Base-by-base conservation (phyloP, 805 yeast species). In the Saturnispora bothae region DNA sequence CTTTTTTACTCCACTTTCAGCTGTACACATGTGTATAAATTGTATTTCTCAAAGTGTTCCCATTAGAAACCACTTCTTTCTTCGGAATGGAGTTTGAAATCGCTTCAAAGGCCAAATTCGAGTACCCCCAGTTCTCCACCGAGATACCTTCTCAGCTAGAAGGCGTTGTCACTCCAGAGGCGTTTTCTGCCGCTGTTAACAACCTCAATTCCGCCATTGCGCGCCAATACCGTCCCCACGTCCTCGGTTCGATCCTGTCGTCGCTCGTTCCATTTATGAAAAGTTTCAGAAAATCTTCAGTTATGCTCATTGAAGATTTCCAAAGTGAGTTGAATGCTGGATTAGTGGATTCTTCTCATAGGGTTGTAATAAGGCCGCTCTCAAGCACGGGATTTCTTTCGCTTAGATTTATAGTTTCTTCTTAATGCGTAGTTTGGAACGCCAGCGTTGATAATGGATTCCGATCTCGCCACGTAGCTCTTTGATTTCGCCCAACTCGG, bases 401-500 rank as follows among this genome's bases (percentile, higher is more conserved):
- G 8, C 18, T 28, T 7, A 13, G 31, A 4, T 28, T 28, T 16
- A 28, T 5, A 15, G 5, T 7, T 15, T n/a, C 19, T 16, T 14
- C 13, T 12, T 19, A 19, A 30, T 17, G 14, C 18, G 16, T 22
- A 30, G 33, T n/a, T 30, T 30, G 8, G 33, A 21, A 21, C 14
- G 16, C 33, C 33, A 30, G 5, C 18, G 16, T 19, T 17, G 23
- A 19, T 30, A 30, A 12, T 14, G 17, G 5, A 30, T 5, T 6
- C 33, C 35, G 13, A 19, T 9, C 25, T 16, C 22, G 16, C 14
- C 43, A 79, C 8, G 63, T 78, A 1, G 63, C 71, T 4, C 82
- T 82, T 1, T 49, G 75, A 1, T 77, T 67, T 51, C 53, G 77
- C 5, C 71, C 80, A 36, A 30, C 17, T 28, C 28, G 8, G 17